phyloP scores from a whole-genome alignment of 257 asterid species.

The Echium plantagineum region DNA sequence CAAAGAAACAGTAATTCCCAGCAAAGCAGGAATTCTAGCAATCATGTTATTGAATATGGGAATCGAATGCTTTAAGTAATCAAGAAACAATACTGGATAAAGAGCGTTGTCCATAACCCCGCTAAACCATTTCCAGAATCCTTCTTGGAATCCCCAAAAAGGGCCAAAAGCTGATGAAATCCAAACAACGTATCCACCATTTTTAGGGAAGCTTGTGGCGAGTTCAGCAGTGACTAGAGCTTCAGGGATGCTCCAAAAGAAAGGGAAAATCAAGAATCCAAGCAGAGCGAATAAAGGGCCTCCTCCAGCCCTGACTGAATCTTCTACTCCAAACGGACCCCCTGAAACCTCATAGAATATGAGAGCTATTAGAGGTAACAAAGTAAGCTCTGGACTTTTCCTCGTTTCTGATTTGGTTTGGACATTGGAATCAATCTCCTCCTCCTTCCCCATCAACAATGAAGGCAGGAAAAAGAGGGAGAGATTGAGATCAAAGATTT shows the following conservation, averaged over 20 bases:
- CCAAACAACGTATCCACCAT: constrained; percentile 85
- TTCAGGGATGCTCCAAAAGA: constrained; percentile 82
- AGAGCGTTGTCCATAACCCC: constrained; percentile 95
- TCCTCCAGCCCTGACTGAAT: constrained; percentile 67
- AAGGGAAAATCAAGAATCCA: constrained; percentile 71
- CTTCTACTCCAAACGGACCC: constrained; percentile 91
- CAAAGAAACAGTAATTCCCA: constrained; percentile 48
- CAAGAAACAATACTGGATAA: constrained; percentile 81
- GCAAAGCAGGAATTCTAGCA: constrained; percentile 64
- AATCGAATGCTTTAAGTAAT: constrained; percentile 70
- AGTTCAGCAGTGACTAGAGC: constrained; percentile 80
- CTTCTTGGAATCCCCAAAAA: constrained; percentile 80
- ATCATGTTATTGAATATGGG: constrained; percentile 33
- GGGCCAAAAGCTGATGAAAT: constrained; percentile 78
- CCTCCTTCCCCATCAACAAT: constrained; percentile 3
- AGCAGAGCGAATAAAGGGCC: constrained; percentile 65
- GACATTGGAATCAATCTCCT: constrained; percentile 21
- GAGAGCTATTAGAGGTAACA: constrained; percentile 69
- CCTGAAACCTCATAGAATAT: constrained; percentile 92
- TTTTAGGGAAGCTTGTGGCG: constrained; percentile 68
- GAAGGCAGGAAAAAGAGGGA: too few species aligned
- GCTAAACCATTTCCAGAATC: constrained; percentile 92
- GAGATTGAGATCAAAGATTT: too few species aligned
- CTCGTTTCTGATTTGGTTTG: constrained; percentile 12
- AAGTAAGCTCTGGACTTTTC: constrained; percentile 40